Percentiles rank a stretch among this genome's conserved stretches.
These are phyloP conservation scores for Annona cherimola DNA, from an alignment of 164 flowering plant genomes.

Conservation along the genomic window DNA sequence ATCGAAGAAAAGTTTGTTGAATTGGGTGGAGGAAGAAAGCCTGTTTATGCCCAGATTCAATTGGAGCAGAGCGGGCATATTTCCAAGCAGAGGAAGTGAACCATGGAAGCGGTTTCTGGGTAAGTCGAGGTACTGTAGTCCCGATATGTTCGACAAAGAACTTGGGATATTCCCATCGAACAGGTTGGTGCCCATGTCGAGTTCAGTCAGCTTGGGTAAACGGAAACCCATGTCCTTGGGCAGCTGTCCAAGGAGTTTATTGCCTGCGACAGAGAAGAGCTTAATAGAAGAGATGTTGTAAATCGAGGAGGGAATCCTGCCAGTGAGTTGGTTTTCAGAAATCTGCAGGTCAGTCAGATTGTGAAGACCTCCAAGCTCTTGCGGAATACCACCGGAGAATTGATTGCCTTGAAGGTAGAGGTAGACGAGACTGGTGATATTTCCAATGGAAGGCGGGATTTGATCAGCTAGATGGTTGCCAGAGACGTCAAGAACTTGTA, in stretches of 20 bases:
- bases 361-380: conserved; percentile 38
- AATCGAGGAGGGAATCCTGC: too few relatives aligned
- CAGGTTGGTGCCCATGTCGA: too few relatives aligned
- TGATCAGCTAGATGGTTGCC: conserved; percentile 55
- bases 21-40: conserved; percentile 11
- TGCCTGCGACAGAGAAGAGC: too few relatives aligned
- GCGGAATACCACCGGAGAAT: conserved; percentile 56
- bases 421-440: conserved; percentile 31
- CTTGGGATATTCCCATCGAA: too few relatives aligned
- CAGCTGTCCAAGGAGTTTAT: too few relatives aligned
- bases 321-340: too few relatives aligned
- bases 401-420: conserved; percentile 46
- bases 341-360: conserved; percentile 19
- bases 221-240: too few relatives aligned
- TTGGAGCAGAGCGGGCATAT: conserved; percentile 22
- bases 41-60: conserved; percentile 31
- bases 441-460: conserved; percentile 55
- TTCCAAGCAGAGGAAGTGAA: conserved; percentile 27
- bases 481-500: too few relatives aligned
- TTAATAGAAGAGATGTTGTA: too few relatives aligned
- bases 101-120: conserved; percentile 32
- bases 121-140: conserved; percentile 12
- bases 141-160: too few relatives aligned
- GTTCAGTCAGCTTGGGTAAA: too few relatives aligned
- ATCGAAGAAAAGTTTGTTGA: conserved; percentile 25